Base-by-base conservation (phyloP, 768 basidiomycete genomes). In the Neoboletus magnificus region DNA sequence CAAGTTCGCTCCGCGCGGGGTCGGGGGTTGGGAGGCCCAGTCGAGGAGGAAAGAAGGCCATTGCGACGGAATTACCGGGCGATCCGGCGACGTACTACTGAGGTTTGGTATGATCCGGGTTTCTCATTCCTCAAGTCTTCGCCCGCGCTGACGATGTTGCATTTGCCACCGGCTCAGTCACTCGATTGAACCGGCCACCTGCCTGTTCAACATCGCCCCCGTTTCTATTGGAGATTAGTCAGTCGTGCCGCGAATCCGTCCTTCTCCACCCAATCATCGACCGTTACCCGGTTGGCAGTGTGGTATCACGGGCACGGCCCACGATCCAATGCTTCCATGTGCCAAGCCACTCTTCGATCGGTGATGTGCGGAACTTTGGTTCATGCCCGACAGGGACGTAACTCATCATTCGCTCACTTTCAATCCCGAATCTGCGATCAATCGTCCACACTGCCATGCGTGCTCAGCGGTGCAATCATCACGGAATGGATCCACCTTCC, bases 191-290 rank as follows among this genome's bases (percentile, higher is more conserved):
- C 27, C 30, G 41, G 39, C 42, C 35, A 32, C 13, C 27, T 10
- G n/a, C 11, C 37, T 4, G 15, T n/a, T n/a, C n/a, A 9, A 39
- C 37, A 39, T 39, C 37, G 37, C 37, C 37, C 4, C 18, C 16
- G 2, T 37, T 37, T n/a, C 18, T n/a, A 18, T 37, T 37, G 16
- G 8, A 37, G 18, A 37, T 37, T n/a, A 37, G 36, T 37, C 36
- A 37, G 18, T 37, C 36, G 16, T 37, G 18, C 23, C 23, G 23
- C n/a, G 16, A 29, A 46, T 42, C 43, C 18, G 25, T 45, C 54
- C 56, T 46, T 7, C 48, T 44, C 60, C 61, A 43, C 50, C 18
- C 54, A 3, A 22, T 45, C 53, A 33, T 62, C 41, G 37, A 42
- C 37, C 23, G 47, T 49, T 43, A 35, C 32, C 20, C 41, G 22